Conservation (phyloP, 768 basidiomycete species). For the Hericium rajendrae region DNA sequence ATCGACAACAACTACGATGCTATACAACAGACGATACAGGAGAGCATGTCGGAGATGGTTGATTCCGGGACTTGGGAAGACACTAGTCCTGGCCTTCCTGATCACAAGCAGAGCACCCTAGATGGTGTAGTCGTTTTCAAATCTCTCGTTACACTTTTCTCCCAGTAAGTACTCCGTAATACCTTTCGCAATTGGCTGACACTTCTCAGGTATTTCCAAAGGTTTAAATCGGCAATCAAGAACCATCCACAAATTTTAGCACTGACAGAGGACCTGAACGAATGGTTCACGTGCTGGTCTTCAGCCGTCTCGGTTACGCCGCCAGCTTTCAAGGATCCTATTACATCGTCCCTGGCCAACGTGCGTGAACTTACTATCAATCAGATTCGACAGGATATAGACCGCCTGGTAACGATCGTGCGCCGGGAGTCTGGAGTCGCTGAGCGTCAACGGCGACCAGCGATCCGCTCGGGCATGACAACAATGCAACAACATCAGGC, state of each 20-base stretch:
- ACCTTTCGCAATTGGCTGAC: not conserved
- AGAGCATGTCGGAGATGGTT: slow-evolving; percentile 19
- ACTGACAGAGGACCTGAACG: slow-evolving; percentile 31
- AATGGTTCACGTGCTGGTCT: slow-evolving; percentile 42
- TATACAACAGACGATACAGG: slow-evolving; percentile 12
- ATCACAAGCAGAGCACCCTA: slow-evolving; percentile 9
- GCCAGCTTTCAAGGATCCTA: slow-evolving; percentile 37
- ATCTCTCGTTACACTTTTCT: slow-evolving; percentile 16
- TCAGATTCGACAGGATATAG: slow-evolving; percentile 25
- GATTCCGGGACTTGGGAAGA: slow-evolving; percentile 18
- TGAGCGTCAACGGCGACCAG: slow-evolving; percentile 11
- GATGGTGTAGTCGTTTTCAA: slow-evolving; percentile 21
- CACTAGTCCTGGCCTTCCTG: slow-evolving; percentile 1
- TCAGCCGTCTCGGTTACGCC: slow-evolving; percentile 27
- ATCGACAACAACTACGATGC: slow-evolving; percentile 20
- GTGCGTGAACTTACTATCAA: slow-evolving; percentile 30
- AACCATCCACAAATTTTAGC: slow-evolving; percentile 34
- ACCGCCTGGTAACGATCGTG: slow-evolving; percentile 32
- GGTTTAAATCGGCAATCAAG: slow-evolving; percentile 46
- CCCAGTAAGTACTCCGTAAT: slow-evolving; percentile 8
- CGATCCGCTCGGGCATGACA: slow-evolving; percentile 5
- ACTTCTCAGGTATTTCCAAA: slow-evolving; percentile 36
- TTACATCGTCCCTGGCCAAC: slow-evolving; percentile 19
- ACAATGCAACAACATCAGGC: slow-evolving; percentile 21
- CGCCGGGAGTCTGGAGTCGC: slow-evolving; percentile 37